A percentile compares a stretch with the other conserved stretches of the same genome.
Evolutionary conservation across 2,329 filamentous ascomycete genomes (phyloP).

Genomic region (Colletotrichum tamarilloi): DNA sequence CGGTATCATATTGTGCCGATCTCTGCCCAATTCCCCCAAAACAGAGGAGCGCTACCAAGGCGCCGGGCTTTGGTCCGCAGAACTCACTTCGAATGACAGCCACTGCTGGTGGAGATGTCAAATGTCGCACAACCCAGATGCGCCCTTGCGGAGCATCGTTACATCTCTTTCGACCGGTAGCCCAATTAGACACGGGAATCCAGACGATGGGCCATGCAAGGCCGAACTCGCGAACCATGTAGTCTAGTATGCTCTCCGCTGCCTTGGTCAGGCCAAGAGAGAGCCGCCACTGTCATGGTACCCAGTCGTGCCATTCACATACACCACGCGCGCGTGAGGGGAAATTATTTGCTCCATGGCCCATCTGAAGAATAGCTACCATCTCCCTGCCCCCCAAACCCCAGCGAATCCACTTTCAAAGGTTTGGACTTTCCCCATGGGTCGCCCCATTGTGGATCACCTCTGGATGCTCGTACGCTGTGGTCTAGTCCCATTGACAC

Average conservation of each 20-base stretch:
- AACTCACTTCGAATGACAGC: background rate
- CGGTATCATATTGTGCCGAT: constrained; percentile 7
- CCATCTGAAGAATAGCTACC: background rate
- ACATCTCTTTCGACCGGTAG: background rate
- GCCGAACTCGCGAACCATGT: background rate
- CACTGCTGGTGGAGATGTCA: background rate
- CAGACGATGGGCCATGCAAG: background rate
- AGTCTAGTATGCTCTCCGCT: background rate
- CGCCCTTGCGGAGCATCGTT: background rate
- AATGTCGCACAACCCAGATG: background rate
- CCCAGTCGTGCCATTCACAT: background rate
- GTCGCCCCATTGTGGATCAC: constrained; percentile 9
- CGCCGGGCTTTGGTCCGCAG: background rate
- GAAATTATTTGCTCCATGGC: background rate
- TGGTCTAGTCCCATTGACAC: background rate
- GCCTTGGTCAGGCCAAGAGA: background rate
- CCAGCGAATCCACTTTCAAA: constrained; percentile 12
- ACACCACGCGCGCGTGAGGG: background rate
- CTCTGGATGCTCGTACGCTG: background rate
- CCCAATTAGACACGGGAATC: background rate
- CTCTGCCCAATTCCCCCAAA: background rate
- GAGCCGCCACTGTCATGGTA: background rate
- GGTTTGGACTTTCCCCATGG: constrained; percentile 17
- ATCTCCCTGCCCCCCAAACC: background rate
- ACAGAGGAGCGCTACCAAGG: background rate